Percentiles rank a stretch among this genome's conserved stretches.
These are phyloP conservation scores for Rhizopogon sp. DNA, from an alignment of 768 basidiomycete species.

Conservation along the genomic window DNA sequence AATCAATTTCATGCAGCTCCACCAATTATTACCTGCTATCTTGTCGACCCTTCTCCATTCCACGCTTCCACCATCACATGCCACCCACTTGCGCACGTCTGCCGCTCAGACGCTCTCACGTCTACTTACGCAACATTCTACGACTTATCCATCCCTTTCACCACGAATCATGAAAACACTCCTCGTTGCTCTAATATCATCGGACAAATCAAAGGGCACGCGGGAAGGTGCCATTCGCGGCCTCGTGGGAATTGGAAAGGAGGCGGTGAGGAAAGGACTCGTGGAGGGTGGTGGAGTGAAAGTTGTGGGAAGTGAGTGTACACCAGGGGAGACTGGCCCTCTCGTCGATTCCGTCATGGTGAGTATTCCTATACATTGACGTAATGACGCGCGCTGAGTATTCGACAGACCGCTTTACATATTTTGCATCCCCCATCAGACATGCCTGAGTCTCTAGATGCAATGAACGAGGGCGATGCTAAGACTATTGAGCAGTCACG, in stretches of 20 bases:
- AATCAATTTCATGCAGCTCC: conserved; percentile 51
- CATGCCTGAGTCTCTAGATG: conserved; percentile 54
- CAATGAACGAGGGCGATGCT: conserved; percentile 41
- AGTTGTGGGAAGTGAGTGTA: conserved; percentile 65
- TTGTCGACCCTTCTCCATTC: conserved; percentile 90
- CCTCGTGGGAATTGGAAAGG: conserved; percentile 78
- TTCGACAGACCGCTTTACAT: conserved; percentile 52
- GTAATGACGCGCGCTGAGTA: not conserved
- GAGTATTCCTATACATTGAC: conserved; percentile 9
- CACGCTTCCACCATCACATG: conserved; percentile 66
- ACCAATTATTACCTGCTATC: conserved; percentile 91
- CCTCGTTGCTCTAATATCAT: conserved; percentile 73
- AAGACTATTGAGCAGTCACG: conserved; percentile 41
- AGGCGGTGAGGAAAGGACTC: conserved; percentile 78
- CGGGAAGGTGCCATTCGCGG: conserved; percentile 90
- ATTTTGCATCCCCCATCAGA: conserved; percentile 55
- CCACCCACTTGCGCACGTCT: conserved; percentile 68
- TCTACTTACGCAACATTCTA: conserved; percentile 74
- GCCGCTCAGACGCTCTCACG: conserved; percentile 84
- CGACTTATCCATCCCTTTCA: conserved; percentile 84
- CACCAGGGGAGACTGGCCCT: conserved; percentile 20
- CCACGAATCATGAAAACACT: conserved; percentile 94
- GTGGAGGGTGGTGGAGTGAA: conserved; percentile 78
- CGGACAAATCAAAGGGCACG: conserved; percentile 71
- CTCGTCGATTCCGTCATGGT: conserved; percentile 65